Percentiles rank a stretch among this genome's conserved stretches.
These are phyloP conservation scores for Picea sitchensis DNA, from an alignment of 75 land plant species.

Conservation along the genomic window DNA sequence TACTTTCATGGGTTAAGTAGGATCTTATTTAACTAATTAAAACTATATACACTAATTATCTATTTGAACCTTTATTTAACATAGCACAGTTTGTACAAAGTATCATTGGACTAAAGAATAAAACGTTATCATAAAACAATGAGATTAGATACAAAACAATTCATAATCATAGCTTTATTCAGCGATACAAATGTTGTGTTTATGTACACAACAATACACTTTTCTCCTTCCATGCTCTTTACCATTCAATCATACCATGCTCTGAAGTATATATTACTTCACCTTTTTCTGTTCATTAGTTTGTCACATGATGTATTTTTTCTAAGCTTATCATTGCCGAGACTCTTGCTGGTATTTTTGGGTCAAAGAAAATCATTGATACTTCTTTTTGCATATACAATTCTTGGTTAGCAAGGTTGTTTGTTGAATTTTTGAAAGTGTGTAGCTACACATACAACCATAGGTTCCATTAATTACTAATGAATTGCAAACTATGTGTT, in stretches of 20 bases:
- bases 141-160: too few species aligned
- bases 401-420: not conserved
- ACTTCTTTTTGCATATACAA: not conserved
- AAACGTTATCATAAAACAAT: too few species aligned
- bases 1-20: too few species aligned
- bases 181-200: too few species aligned
- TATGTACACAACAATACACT: not conserved
- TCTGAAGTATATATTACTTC: not conserved
- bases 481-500: not conserved
- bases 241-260: not conserved
- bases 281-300: not conserved
- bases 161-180: too few species aligned
- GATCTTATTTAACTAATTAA: too few species aligned
- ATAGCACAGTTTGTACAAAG: too few species aligned
- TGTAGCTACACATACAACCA: not conserved
- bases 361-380: not conserved
- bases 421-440: not conserved
- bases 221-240: not conserved
- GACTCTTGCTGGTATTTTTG: not conserved
- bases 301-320: not conserved
- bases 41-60: too few species aligned
- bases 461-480: not conserved
- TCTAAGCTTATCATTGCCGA: not conserved
- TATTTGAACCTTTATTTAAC: too few species aligned
- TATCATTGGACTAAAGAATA: too few species aligned